Percentiles rank a stretch among this genome's conserved stretches.
Conservation (phyloP, 257 asterid species). For the Rehmannia glutinosa region DNA sequence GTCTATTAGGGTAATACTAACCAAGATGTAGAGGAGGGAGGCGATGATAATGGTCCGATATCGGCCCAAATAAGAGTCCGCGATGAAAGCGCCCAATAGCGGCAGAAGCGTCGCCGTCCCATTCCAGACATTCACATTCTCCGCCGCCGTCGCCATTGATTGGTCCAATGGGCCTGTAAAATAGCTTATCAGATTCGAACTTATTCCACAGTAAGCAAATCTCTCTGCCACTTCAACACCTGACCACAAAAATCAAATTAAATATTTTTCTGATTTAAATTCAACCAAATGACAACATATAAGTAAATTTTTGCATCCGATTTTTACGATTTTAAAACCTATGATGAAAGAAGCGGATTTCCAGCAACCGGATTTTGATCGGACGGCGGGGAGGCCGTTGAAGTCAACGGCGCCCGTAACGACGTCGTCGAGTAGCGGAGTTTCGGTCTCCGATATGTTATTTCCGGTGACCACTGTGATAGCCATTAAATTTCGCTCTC, state of each 20-base stretch:
- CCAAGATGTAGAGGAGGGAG: constrained; percentile 32
- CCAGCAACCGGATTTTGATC: constrained; percentile 42
- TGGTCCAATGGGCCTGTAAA: constrained; percentile 39
- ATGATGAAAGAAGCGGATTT: constrained; percentile 34
- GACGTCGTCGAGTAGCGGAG: constrained; percentile 24
- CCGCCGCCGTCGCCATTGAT: constrained; percentile 42
- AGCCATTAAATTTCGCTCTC: constrained; percentile 9
- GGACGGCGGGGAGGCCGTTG: constrained; percentile 22
- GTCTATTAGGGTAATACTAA: constrained; percentile 7
- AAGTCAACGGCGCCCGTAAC: constrained; percentile 16
- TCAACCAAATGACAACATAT: too few relatives aligned
- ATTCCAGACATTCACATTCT: constrained; percentile 33
- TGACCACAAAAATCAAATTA: too few relatives aligned
- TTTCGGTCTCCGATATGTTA: constrained; percentile 14
- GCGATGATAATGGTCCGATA: constrained; percentile 31
- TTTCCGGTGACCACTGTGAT: constrained; percentile 1
- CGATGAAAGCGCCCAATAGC: constrained; percentile 33
- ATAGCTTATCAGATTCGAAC: constrained; percentile 34
- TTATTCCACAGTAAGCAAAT: constrained; percentile 35
- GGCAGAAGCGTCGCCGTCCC: constrained; percentile 35
- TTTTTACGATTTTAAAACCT: constrained; percentile 10
- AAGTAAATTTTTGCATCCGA: too few relatives aligned
- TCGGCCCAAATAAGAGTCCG: constrained; percentile 38
- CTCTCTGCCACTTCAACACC: constrained; percentile 40
- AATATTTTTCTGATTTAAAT: too few relatives aligned